phyloP scores from a whole-genome alignment of 306 rosid species.

The Arachis stenosperma region DNA sequence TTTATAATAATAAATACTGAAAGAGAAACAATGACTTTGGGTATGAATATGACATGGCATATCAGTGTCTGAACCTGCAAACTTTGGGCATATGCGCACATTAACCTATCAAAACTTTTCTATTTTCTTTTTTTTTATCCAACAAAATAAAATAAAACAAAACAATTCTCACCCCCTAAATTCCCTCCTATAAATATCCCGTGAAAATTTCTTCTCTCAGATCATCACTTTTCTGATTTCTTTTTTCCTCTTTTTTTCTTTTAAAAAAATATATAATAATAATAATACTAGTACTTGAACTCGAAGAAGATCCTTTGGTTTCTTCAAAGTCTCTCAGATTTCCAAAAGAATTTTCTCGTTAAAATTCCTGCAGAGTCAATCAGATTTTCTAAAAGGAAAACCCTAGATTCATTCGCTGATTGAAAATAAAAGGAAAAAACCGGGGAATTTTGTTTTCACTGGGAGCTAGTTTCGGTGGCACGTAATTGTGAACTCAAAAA shows the following conservation, averaged over 20 bases:
- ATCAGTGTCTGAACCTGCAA: conserved; percentile 4
- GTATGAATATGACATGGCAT: neutral
- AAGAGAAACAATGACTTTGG: neutral
- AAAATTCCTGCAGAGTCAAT: conserved; percentile 41
- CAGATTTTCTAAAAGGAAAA: conserved; percentile 19
- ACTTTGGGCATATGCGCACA: conserved; percentile 35
- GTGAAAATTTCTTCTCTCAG: conserved; percentile 32
- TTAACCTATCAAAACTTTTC: conserved; percentile 36
- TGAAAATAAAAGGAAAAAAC: neutral
- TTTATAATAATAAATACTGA: conserved; percentile 29
- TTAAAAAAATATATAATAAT: neutral
- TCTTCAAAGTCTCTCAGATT: conserved; percentile 46
- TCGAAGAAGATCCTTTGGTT: conserved; percentile 57
- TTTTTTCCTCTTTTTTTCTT: neutral
- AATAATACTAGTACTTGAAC: neutral
- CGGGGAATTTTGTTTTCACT: conserved; percentile 10
- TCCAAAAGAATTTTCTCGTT: conserved; percentile 43
- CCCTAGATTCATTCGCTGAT: conserved; percentile 37
- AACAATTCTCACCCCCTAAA: neutral
- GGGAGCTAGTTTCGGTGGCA: conserved; percentile 8
- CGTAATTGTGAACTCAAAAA: conserved; percentile 18
- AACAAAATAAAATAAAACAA: neutral
- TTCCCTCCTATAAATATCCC: conserved; percentile 45
- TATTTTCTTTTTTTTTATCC: neutral
- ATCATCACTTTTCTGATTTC: conserved; percentile 39